Conservation (phyloP, 257 asterid species). For the Solanum sitiens region DNA sequence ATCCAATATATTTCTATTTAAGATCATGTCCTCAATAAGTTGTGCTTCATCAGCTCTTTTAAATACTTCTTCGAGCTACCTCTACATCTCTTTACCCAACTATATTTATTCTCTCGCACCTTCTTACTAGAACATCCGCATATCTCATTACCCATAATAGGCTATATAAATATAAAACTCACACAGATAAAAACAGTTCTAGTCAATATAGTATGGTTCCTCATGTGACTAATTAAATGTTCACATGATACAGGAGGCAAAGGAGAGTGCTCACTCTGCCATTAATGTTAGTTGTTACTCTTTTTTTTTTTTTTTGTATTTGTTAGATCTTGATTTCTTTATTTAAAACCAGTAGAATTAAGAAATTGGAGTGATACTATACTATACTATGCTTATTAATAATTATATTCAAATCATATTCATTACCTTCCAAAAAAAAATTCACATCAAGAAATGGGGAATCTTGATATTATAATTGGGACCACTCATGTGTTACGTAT, state of each 20-base stretch:
- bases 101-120: neutral
- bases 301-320: neutral
- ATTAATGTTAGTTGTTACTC: neutral
- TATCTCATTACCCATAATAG: neutral
- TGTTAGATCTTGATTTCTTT: neutral
- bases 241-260: conserved; percentile 2
- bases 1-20: neutral
- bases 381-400: neutral
- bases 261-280: neutral
- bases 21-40: neutral
- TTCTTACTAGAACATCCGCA: neutral
- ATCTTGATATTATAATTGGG: neutral
- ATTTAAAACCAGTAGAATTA: neutral
- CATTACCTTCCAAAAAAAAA: neutral
- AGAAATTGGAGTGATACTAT: neutral
- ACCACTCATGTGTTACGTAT: neutral
- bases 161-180: neutral
- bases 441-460: neutral
- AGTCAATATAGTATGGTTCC: neutral
- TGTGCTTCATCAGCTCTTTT: too few species aligned
- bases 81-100: neutral
- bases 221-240: neutral
- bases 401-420: neutral
- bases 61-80: neutral
- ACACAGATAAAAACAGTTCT: neutral